These are phyloP conservation scores for Chaetomium sp. DNA, from an alignment of 2,329 filamentous ascomycete genomes.

Conservation along the genomic window DNA sequence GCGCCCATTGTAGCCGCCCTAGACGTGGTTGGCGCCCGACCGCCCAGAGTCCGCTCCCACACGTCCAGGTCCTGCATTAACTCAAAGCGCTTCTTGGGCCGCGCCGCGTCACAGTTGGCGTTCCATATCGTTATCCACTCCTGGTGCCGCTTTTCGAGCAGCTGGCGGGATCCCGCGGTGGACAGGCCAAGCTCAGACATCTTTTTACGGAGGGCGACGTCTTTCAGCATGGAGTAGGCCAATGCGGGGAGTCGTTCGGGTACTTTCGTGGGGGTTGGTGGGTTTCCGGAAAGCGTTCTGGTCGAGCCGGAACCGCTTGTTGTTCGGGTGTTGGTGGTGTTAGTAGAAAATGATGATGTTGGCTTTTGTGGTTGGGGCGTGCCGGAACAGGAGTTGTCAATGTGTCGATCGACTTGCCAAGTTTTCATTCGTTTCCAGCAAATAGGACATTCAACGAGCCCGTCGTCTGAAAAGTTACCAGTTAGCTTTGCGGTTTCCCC, in stretches of 20 bases:
- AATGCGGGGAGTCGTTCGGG: constrained; percentile 68
- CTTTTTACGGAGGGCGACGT: constrained; percentile 71
- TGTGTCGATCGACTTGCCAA: constrained; percentile 68
- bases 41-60: constrained; percentile 82
- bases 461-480: constrained; percentile 49
- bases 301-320: constrained; percentile 13
- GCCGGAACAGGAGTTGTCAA: constrained; percentile 56
- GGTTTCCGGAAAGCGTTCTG: constrained; percentile 14
- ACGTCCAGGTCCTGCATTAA: constrained; percentile 71
- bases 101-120: constrained; percentile 82
- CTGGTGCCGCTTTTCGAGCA: constrained; percentile 73
- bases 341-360: constrained; percentile 21
- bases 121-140: constrained; percentile 98
- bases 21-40: constrained; percentile 40
- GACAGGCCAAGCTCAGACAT: constrained; percentile 74
- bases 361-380: constrained; percentile 30
- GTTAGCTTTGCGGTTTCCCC: constrained; percentile 13
- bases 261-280: constrained; percentile 30
- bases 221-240: constrained; percentile 83
- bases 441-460: constrained; percentile 75
- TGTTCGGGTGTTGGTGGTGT: constrained; percentile 1
- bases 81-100: constrained; percentile 63
- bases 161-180: constrained; percentile 56
- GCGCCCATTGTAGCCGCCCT: constrained; percentile 33
- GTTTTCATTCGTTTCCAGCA: constrained; percentile 76